These are phyloP conservation scores for Rhizopogon vinicolor DNA, from an alignment of 768 basidiomycete genomes.

Conservation along the genomic window DNA sequence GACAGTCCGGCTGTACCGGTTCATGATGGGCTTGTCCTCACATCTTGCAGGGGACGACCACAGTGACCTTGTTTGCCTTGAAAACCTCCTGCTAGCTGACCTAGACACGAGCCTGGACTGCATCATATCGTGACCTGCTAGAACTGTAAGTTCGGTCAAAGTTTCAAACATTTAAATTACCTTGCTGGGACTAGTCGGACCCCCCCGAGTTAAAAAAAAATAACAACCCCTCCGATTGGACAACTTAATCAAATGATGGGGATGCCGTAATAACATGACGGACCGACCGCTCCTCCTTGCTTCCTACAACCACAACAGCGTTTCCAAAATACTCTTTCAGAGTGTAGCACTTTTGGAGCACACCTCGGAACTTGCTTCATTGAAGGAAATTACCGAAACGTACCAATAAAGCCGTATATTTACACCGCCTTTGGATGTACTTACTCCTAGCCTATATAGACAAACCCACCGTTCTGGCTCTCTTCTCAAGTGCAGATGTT, in stretches of 20 bases:
- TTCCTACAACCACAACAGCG: too few species aligned
- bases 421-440: too few species aligned
- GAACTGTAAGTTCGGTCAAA: slow-evolving; percentile 9
- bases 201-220: not conserved
- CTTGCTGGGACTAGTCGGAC: too few species aligned
- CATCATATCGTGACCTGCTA: slow-evolving; percentile 10
- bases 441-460: too few species aligned
- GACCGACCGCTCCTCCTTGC: too few species aligned
- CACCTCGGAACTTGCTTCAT: too few species aligned
- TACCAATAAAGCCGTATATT: too few species aligned
- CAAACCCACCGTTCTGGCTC: too few species aligned
- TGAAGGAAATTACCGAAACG: too few species aligned
- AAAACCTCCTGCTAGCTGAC: slow-evolving; percentile 7
- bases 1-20: slow-evolving; percentile 73
- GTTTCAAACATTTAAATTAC: not conserved
- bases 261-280: not conserved
- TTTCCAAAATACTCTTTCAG: too few species aligned
- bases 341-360: too few species aligned
- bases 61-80: slow-evolving; percentile 30
- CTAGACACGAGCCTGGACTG: slow-evolving; percentile 16
- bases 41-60: slow-evolving; percentile 34
- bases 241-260: not conserved
- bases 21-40: slow-evolving; percentile 43
- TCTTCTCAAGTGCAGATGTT: too few species aligned
- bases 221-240: not conserved